Conservation (phyloP, 106 monocot species). For the Allium fistulosum region DNA sequence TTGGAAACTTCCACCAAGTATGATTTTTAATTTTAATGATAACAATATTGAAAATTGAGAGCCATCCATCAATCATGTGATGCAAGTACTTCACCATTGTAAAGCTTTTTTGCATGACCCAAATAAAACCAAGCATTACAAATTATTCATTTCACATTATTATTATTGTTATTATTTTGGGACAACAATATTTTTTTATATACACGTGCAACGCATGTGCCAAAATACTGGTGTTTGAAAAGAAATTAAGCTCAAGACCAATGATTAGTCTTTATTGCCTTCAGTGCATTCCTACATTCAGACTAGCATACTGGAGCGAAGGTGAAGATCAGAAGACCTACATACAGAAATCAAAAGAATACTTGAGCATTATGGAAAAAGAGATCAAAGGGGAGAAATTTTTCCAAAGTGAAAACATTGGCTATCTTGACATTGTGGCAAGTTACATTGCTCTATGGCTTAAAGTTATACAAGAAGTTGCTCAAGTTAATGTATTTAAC, state of each 20-base stretch:
- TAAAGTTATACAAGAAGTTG: slow-evolving; percentile 4
- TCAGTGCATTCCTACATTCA: slow-evolving; percentile 8
- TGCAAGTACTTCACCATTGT: neutral
- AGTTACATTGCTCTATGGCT: slow-evolving; percentile 2
- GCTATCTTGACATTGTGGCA: slow-evolving; percentile 2
- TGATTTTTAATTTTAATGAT: neutral
- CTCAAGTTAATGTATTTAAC: neutral
- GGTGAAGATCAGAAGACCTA: neutral
- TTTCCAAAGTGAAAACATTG: slow-evolving; percentile 7
- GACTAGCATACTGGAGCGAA: slow-evolving; percentile 8
- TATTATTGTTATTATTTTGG: no score
- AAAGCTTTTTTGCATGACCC: no score
- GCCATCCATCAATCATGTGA: neutral
- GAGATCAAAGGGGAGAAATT: slow-evolving; percentile 4
- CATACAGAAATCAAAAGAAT: neutral
- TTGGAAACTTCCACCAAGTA: neutral
- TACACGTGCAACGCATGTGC: no score
- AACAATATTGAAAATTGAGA: neutral
- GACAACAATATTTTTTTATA: no score
- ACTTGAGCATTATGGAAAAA: slow-evolving; percentile 4
- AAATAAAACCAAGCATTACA: no score
- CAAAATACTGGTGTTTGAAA: no score
- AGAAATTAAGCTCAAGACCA: no score
- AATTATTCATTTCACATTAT: no score
- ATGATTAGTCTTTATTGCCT: no score